Evolutionary conservation across 169 alveolate genomes (phyloP).

Genomic region (Plasmodium vivax): DNA sequence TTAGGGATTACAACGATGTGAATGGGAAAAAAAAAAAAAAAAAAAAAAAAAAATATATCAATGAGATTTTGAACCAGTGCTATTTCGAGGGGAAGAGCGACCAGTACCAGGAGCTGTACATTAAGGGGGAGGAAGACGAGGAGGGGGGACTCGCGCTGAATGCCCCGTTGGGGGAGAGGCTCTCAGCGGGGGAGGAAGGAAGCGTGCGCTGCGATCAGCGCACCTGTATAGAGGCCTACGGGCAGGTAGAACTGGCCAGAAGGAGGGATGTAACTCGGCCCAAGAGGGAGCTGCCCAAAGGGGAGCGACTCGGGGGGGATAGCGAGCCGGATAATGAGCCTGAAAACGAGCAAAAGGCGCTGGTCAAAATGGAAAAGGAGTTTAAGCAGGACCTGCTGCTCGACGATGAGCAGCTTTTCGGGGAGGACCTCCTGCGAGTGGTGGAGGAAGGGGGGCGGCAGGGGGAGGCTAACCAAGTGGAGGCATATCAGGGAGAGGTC

Average conservation of each 20-base stretch:
- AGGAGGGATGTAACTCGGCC: background rate
- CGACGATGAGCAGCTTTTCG: slow-evolving; percentile 53
- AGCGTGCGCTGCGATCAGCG: background rate
- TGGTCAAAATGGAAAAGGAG: slow-evolving; percentile 11
- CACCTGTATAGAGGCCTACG: background rate
- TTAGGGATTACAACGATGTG: slow-evolving; percentile 58
- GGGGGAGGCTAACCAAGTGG: background rate
- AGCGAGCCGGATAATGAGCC: background rate
- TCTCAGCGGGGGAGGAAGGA: background rate
- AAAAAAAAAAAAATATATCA: slow-evolving; percentile 32
- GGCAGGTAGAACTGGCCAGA: background rate
- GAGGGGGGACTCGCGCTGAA: background rate
- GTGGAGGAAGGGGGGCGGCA: background rate
- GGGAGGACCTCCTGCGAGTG: slow-evolving; percentile 13
- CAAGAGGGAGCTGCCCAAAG: background rate
- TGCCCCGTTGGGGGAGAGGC: background rate
- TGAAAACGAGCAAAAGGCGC: background rate
- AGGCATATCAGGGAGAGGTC: too few species aligned
- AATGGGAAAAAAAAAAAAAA: slow-evolving; percentile 25
- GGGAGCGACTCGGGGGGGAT: background rate
- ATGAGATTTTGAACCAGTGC: slow-evolving; percentile 27
- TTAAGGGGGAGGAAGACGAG: slow-evolving; percentile 19
- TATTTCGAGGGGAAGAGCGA: background rate
- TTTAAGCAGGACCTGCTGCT: slow-evolving; percentile 32
- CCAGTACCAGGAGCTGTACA: background rate